A percentile compares a stretch with the other conserved stretches of the same genome.
Evolutionary conservation across 2,329 filamentous ascomycete genomes (phyloP).

Genomic region (Fusarium sarcochroum): DNA sequence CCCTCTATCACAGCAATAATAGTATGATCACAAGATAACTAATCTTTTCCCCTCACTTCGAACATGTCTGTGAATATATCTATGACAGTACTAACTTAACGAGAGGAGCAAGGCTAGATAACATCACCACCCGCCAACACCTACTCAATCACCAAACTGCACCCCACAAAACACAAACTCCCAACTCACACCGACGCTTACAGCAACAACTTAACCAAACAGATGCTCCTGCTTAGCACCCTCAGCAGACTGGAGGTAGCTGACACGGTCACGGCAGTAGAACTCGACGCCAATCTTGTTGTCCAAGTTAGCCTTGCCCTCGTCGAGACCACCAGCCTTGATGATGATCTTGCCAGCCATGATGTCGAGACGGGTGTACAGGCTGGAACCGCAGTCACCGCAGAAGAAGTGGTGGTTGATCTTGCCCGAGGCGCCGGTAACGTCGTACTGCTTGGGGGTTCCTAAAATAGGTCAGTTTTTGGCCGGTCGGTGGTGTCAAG

Average conservation of each 20-base stretch:
- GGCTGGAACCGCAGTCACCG: constrained; percentile 62
- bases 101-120: neutral
- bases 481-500: neutral
- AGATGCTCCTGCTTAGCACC: constrained; percentile 63
- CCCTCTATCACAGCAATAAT: no score
- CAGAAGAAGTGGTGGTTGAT: constrained; percentile 71
- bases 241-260: constrained; percentile 58
- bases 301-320: constrained; percentile 59
- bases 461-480: constrained; percentile 50
- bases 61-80: neutral
- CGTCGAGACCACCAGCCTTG: constrained; percentile 67
- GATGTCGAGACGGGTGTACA: constrained; percentile 67
- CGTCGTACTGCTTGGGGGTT: constrained; percentile 62
- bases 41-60: no score
- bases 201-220: constrained; percentile 37
- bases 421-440: constrained; percentile 64
- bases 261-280: constrained; percentile 64
- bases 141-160: neutral
- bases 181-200: no score
- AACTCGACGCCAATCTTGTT: constrained; percentile 65
- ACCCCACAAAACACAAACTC: neutral
- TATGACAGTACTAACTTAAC: neutral
- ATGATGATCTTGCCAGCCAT: constrained; percentile 65
- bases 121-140: neutral
- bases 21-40: no score